Percentiles rank a stretch among this genome's conserved stretches.
Evolutionary conservation across 2,329 filamentous ascomycete genomes (phyloP).

Genomic region (Hymenoscyphus occultus): DNA sequence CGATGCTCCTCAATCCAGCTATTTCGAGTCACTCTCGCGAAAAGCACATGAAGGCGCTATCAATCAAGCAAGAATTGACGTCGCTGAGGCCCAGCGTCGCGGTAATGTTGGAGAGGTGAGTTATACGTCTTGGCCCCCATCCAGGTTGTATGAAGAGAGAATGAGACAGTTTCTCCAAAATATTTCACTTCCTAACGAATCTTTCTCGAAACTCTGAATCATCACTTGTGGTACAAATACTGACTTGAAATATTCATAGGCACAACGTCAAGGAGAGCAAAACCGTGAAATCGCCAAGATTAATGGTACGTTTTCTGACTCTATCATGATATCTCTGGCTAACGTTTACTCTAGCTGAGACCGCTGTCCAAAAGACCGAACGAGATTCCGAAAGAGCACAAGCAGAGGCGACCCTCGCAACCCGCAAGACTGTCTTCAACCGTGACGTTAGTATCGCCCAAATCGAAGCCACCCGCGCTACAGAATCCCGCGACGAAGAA

Average conservation of each 20-base stretch:
- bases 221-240: too few relatives aligned
- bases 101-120: constrained; percentile 69
- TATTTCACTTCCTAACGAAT: too few relatives aligned
- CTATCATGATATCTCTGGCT: constrained; percentile 46
- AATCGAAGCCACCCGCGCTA: constrained; percentile 68
- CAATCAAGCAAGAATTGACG: constrained; percentile 71
- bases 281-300: constrained; percentile 88
- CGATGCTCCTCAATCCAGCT: constrained; percentile 76
- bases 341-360: constrained; percentile 50
- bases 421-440: constrained; percentile 67
- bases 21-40: constrained; percentile 76
- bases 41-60: constrained; percentile 84
- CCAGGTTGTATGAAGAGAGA: too few relatives aligned
- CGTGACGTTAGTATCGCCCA: constrained; percentile 73
- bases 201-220: too few relatives aligned
- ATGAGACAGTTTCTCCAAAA: too few relatives aligned
- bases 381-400: constrained; percentile 77
- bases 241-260: too few relatives aligned
- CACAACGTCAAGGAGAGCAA: constrained; percentile 73
- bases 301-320: constrained; percentile 68
- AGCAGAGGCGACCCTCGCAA: constrained; percentile 74
- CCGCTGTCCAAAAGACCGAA: constrained; percentile 79
- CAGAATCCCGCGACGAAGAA: constrained; percentile 75
- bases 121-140: too few relatives aligned
- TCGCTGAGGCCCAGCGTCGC: constrained; percentile 59